Evolutionary conservation across 148 eudicot genomes (phyloP), one percentile per base, ranked within the genome.

Genomic region (Polygonum aviculare): DNA sequence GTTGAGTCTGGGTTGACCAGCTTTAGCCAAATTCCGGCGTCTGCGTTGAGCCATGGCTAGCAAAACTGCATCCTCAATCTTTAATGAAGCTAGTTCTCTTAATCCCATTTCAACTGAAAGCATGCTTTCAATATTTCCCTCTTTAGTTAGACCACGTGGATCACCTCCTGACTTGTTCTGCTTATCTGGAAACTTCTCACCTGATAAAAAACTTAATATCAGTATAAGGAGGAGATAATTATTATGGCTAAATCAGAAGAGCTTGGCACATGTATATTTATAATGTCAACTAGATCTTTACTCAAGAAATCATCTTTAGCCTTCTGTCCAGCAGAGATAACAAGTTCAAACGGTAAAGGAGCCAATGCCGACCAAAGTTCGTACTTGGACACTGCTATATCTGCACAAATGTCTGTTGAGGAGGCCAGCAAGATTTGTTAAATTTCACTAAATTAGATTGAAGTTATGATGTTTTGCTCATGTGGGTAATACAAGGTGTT

Each of bases 21-120:
- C 92, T 79, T 81, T 84, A 73, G 89, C 86, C 77, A 90, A 82
- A 80, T 82, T 90, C 39, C 90, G 87, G 48, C 94, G 96, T 79
- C 97, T 83, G 21, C 78, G 82, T 76, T 88, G 94, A 19, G 93
- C 89, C 90, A 93, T 79, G 69, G 93, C 87, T 47, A 96, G 85
- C 52, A 91, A 83, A 52, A 90, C 89, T 82, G 99, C 99, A 90
- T 93, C 98, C 85, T 96, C 99, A 26, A 77, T 97, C 99, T 96
- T 96, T 81, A 96, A 84, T 35, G 98, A 93, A 80, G 96, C 94
- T 78, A 96, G 80, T 85, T 96, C 99, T 79, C 93, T 83, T 62
- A 96, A 82, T 75, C 94, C 98, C 98, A 96, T 96, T 84, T 96
- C 99, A 78, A 96, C 97, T 36, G 98, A 89, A 76, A 96, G 99